Conservation (phyloP, 768 basidiomycete genomes). For the Chalciporus chontae region DNA sequence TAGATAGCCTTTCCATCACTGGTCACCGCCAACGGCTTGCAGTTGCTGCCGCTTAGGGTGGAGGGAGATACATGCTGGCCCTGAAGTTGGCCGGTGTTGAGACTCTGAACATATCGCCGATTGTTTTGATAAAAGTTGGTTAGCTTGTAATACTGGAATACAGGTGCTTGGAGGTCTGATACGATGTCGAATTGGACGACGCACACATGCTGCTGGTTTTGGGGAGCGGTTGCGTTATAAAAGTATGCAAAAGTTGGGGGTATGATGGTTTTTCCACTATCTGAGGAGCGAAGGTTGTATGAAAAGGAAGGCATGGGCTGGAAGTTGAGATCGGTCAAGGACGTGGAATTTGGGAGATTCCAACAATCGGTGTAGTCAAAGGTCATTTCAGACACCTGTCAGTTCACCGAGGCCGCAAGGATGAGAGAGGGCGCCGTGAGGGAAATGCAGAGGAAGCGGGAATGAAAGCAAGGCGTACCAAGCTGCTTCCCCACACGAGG, state of each 20-base stretch:
- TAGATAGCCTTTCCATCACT: conserved; percentile 62
- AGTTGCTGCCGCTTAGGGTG: conserved; percentile 67
- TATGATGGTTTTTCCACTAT: conserved; percentile 41
- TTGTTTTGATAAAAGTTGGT: conserved; percentile 99
- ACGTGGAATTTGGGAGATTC: conserved; percentile 40
- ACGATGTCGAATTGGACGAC: conserved; percentile 81
- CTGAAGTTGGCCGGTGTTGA: conserved; percentile 79
- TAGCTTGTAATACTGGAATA: conserved; percentile 95
- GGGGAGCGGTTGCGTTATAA: conserved; percentile 41
- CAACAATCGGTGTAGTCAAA: conserved; percentile 96
- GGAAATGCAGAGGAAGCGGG: conserved; percentile 19
- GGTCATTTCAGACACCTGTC: conserved; percentile 85
- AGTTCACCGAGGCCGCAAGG: neutral
- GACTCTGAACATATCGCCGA: conserved; percentile 92
- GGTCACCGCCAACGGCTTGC: conserved; percentile 76
- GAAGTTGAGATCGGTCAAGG: conserved; percentile 38
- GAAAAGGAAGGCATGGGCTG: conserved; percentile 59
- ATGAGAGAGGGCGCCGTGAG: neutral
- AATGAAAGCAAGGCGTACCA: conserved; percentile 39
- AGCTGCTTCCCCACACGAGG: conserved; percentile 84
- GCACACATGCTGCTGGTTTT: conserved; percentile 58
- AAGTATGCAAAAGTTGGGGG: conserved; percentile 78
- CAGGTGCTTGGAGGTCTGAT: conserved; percentile 63
- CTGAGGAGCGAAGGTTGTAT: conserved; percentile 60
- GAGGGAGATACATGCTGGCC: conserved; percentile 54